A percentile compares a stretch with the other conserved stretches of the same genome.
Evolutionary conservation across 306 rosid genomes (phyloP).

Genomic region (Cicer cuneatum): DNA sequence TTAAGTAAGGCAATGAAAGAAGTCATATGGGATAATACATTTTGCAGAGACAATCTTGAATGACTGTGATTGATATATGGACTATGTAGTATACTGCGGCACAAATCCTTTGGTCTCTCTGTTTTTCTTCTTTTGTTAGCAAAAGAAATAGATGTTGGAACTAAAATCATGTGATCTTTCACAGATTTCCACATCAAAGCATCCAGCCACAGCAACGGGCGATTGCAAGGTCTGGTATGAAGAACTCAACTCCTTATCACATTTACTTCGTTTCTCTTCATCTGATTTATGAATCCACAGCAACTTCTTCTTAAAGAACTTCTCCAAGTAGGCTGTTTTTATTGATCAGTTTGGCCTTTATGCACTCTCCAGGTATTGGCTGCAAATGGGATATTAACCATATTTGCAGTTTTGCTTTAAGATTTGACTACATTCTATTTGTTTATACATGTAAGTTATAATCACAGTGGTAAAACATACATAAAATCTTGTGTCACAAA

Average conservation of each 20-base stretch:
- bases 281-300: no score
- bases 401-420: conserved; percentile 15
- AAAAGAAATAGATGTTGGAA: no score
- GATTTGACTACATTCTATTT: conserved; percentile 34
- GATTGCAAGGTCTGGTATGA: conserved; percentile 45
- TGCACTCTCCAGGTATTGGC: not conserved
- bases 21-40: not conserved
- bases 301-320: not conserved
- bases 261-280: no score
- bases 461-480: conserved; percentile 37
- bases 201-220: conserved; percentile 33
- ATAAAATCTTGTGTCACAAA: conserved; percentile 35
- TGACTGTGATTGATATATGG: no score
- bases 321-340: conserved; percentile 30
- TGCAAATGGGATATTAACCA: not conserved
- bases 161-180: conserved; percentile 3
- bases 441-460: conserved; percentile 41
- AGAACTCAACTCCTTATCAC: no score
- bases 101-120: no score
- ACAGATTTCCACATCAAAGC: conserved; percentile 42
- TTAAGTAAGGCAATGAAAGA: not conserved
- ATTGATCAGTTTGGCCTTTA: conserved; percentile 8
- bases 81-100: no score
- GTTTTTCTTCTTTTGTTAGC: no score
- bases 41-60: no score